Evolutionary conservation across 2,329 filamentous ascomycete species (phyloP), one percentile per base, ranked within the genome.

Genomic region (Exophiala mesophila): DNA sequence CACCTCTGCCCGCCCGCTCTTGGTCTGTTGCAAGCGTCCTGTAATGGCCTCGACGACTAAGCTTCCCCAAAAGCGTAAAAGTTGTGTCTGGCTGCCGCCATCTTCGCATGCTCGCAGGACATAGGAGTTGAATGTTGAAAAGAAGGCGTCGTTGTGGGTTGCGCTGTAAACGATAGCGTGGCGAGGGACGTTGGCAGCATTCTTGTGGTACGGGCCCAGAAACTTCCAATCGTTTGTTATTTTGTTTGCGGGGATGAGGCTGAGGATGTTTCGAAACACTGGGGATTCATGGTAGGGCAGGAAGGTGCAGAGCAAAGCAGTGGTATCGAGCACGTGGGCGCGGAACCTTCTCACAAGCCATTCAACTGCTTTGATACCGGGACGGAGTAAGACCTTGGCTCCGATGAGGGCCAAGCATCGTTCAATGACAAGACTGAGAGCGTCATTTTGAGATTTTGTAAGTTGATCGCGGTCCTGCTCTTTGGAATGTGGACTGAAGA

Each of bases 401-500:
- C 86, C 84, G 8, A 85, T 80, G 10, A 97, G 73, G 21, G 82
- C 83, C 53, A 99, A 70, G 60, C 97, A 98, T 10, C 79, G 77
- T 56, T 94, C 85, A 42, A 97, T 68, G 43, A 82, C 83, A 36
- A 70, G 72, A 63, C 96, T 80, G 42, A 98, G 71, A 59, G 88
- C 83, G 53, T 78, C 74, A 67, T 96, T 97, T 62, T 97, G 86
- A 47, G 75, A 72, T 20, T 76, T 74, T 12, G 82, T 89, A 77
- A 97, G 83, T 66, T 92, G 83, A 16, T 80, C 83, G 40, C 92
- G 79, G 62, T 98, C 92, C 60, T 95, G 83, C 49, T 78, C 76
- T 63, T 88, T 89, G 67, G 90, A 96, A 69, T 95, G 86, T 57
- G 92, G 85, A 70, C 85, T 94, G 74, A 97, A 99, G 43, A 99